A percentile compares a stretch with the other conserved stretches of the same genome.
Conservation (phyloP, 352 stramenopile species). For the Phytophthora rubi region DNA sequence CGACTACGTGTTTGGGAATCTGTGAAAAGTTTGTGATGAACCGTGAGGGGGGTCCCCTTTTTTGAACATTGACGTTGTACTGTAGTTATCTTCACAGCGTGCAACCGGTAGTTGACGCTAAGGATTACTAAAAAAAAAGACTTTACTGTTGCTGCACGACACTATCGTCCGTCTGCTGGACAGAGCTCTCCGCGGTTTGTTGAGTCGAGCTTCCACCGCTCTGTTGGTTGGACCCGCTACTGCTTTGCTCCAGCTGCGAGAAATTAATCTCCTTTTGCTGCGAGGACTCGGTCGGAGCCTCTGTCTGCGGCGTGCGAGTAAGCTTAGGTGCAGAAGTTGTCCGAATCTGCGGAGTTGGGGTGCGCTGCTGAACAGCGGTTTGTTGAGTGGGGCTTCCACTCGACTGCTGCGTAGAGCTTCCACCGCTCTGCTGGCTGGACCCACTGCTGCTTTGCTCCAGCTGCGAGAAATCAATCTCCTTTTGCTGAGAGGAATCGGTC, state of each 20-base stretch:
- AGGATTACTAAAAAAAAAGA: background rate
- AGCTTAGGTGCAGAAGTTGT: background rate
- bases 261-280: conserved; percentile 7
- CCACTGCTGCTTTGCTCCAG: conserved; percentile 8
- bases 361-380: background rate
- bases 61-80: background rate
- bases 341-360: too few relatives aligned
- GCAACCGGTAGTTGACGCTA: background rate
- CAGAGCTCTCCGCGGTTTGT: background rate
- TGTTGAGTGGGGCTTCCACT: background rate
- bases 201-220: conserved; percentile 7
- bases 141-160: conserved; percentile 7
- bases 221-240: background rate
- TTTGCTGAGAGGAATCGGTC: background rate
- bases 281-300: background rate
- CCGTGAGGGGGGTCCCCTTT: too few relatives aligned
- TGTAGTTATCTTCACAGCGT: background rate
- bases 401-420: conserved; percentile 1
- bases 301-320: background rate
- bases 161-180: conserved; percentile 1
- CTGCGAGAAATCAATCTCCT: conserved; percentile 12
- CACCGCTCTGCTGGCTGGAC: background rate
- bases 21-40: background rate
- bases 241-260: conserved; percentile 11
- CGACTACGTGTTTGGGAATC: background rate